Percentiles rank a stretch among this genome's conserved stretches.
phyloP scores from a whole-genome alignment of 371 early-diverging fungal genomes.

The Apophysomyces sp. region DNA sequence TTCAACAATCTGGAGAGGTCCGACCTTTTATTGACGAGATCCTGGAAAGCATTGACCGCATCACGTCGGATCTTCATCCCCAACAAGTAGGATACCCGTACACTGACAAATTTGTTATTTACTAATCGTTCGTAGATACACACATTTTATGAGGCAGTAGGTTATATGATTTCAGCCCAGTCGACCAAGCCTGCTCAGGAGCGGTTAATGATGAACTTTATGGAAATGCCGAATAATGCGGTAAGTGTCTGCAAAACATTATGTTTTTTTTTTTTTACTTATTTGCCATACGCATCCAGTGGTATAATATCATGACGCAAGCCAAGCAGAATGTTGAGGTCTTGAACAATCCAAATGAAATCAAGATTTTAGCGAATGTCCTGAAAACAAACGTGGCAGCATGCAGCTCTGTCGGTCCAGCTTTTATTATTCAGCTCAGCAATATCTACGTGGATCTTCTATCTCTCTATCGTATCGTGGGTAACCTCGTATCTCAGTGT shows the following conservation, averaged over 20 bases:
- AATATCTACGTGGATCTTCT: constrained; percentile 89
- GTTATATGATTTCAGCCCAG: constrained; percentile 94
- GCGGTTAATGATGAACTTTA: constrained; percentile 77
- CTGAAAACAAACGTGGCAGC: constrained; percentile 94
- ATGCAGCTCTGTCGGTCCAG: constrained; percentile 83
- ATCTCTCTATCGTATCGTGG: constrained; percentile 85
- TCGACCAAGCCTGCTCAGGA: constrained; percentile 70
- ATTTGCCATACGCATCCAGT: constrained; percentile 46
- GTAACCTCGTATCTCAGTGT: constrained; percentile 77
- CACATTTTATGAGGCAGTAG: constrained; percentile 96
- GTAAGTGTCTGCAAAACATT: constrained; percentile 42
- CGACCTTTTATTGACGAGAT: constrained; percentile 96
- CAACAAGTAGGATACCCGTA: constrained; percentile 66
- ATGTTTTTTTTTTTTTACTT: constrained; percentile 12
- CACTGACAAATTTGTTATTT: neutral
- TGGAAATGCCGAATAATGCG: constrained; percentile 86
- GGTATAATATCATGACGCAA: constrained; percentile 77
- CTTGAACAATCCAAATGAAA: constrained; percentile 75
- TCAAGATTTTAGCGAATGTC: constrained; percentile 90
- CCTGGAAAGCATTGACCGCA: constrained; percentile 68
- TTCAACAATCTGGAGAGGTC: constrained; percentile 82
- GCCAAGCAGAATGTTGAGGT: constrained; percentile 72
- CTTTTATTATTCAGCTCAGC: constrained; percentile 83
- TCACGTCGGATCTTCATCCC: constrained; percentile 87
- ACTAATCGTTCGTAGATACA: constrained; percentile 59